These are phyloP conservation scores for Sugiyamaella chiloensis DNA, from an alignment of 805 yeast species.

Conservation along the genomic window DNA sequence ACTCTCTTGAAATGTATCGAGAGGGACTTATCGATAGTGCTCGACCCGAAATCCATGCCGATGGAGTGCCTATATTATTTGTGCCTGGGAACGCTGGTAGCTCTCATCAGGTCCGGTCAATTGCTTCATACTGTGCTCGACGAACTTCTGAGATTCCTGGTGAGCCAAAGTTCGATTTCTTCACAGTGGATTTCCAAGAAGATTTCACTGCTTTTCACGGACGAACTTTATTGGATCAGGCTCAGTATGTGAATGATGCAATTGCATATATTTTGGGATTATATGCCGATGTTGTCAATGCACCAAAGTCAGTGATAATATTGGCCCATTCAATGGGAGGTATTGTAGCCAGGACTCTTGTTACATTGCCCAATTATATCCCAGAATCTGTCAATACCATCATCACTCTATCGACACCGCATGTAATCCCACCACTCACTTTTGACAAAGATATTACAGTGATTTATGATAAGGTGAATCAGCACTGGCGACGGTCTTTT, in stretches of 20 bases:
- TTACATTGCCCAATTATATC: constrained; percentile 68
- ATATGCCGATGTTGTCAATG: constrained; percentile 39
- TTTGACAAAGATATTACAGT: constrained; percentile 82
- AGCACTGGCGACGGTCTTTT: constrained; percentile 71
- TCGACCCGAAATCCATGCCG: constrained; percentile 3
- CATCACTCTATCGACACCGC: constrained; percentile 83
- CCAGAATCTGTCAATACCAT: constrained; percentile 74
- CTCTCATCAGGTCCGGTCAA: constrained; percentile 80
- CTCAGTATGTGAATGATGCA: constrained; percentile 87
- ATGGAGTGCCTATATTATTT: constrained; percentile 84
- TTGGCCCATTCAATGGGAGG: constrained; percentile 98
- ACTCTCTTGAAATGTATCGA: constrained; percentile 78
- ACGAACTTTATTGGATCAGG: constrained; percentile 84
- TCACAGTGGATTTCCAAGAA: constrained; percentile 89
- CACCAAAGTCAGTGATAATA: constrained; percentile 67
- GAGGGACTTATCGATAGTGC: constrained; percentile 57
- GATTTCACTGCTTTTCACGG: constrained; percentile 97
- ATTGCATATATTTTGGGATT: constrained; percentile 66
- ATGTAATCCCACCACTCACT: constrained; percentile 83
- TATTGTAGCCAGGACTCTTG: constrained; percentile 78
- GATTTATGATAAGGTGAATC: constrained; percentile 67
- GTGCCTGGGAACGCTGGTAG: constrained; percentile 99
- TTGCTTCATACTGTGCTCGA: constrained; percentile 78
- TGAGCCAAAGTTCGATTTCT: constrained; percentile 53
- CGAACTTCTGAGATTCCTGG: constrained; percentile 32